Evolutionary conservation across 495 filamentous ascomycete species (phyloP).

Genomic region (Cairneyella variabilis): DNA sequence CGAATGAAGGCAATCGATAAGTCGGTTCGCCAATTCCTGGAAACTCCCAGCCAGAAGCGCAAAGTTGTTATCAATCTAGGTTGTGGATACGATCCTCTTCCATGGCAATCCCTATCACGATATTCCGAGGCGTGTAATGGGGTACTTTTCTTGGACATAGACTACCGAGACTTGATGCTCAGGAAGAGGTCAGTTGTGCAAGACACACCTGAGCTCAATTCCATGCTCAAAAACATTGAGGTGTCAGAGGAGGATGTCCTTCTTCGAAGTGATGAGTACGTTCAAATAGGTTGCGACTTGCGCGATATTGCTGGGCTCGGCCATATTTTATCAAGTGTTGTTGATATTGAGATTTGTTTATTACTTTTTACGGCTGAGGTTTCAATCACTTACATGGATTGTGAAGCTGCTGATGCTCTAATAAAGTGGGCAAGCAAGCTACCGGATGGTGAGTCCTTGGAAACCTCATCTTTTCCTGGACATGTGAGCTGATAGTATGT

Average conservation of each 20-base stretch:
- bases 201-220: slow-evolving; percentile 50
- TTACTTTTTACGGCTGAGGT: slow-evolving; percentile 86
- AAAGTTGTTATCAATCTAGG: slow-evolving; percentile 84
- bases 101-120: slow-evolving; percentile 73
- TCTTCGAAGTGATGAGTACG: slow-evolving; percentile 65
- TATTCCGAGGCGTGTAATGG: slow-evolving; percentile 51
- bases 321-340: slow-evolving; percentile 46
- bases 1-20: slow-evolving; percentile 77
- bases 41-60: slow-evolving; percentile 49
- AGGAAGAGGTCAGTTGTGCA: slow-evolving; percentile 67
- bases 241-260: slow-evolving; percentile 39
- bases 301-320: slow-evolving; percentile 57
- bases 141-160: slow-evolving; percentile 77
- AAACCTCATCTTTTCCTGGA: slow-evolving; percentile 18
- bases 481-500: background rate
- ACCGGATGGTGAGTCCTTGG: slow-evolving; percentile 47
- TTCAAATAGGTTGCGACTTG: slow-evolving; percentile 81
- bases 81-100: slow-evolving; percentile 90
- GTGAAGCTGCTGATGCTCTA: slow-evolving; percentile 65
- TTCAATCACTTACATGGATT: slow-evolving; percentile 87
- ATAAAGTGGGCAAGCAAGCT: slow-evolving; percentile 65
- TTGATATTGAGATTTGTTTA: slow-evolving; percentile 51
- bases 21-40: slow-evolving; percentile 65
- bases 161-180: slow-evolving; percentile 75
- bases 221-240: slow-evolving; percentile 39